These are phyloP conservation scores for Aureobasidium namibiae DNA, from an alignment of 2,329 filamentous ascomycete genomes.

Conservation along the genomic window DNA sequence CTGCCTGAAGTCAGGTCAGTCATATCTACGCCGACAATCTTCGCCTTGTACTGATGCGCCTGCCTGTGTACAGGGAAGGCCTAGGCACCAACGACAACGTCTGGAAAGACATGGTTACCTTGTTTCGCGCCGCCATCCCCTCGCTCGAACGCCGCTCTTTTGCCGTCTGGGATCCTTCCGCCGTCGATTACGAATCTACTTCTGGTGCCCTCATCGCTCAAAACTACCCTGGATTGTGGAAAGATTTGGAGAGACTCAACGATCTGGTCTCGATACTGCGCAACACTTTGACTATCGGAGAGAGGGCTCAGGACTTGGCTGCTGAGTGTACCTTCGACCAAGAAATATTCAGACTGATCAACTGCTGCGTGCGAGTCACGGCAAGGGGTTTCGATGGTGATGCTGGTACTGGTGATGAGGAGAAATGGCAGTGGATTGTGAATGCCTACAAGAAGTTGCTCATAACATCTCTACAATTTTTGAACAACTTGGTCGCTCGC, in stretches of 20 bases:
- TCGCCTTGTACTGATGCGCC: background rate
- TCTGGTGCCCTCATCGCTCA: slow-evolving; percentile 54
- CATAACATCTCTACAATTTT: slow-evolving; percentile 57
- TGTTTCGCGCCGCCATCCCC: slow-evolving; percentile 52
- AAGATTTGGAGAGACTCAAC: slow-evolving; percentile 56
- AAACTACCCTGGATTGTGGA: slow-evolving; percentile 50
- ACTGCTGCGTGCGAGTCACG: slow-evolving; percentile 56
- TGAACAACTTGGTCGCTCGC: slow-evolving; percentile 58
- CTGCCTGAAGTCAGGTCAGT: slow-evolving; percentile 45
- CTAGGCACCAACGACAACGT: slow-evolving; percentile 49
- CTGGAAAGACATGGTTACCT: slow-evolving; percentile 51
- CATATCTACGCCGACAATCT: background rate
- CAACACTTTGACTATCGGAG: slow-evolving; percentile 54
- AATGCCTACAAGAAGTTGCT: slow-evolving; percentile 58
- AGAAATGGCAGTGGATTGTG: slow-evolving; percentile 58
- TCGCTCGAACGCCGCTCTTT: slow-evolving; percentile 56
- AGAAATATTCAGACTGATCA: slow-evolving; percentile 52
- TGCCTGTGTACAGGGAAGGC: slow-evolving; percentile 36
- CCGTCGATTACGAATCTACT: slow-evolving; percentile 49
- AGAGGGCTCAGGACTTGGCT: slow-evolving; percentile 54
- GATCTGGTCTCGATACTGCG: slow-evolving; percentile 54
- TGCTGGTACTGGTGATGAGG: slow-evolving; percentile 52
- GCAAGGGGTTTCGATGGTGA: slow-evolving; percentile 58
- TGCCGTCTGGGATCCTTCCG: slow-evolving; percentile 48
- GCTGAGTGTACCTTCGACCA: slow-evolving; percentile 53